These are phyloP conservation scores for Solioccasus polychromus DNA, from an alignment of 768 basidiomycete species.

Conservation along the genomic window DNA sequence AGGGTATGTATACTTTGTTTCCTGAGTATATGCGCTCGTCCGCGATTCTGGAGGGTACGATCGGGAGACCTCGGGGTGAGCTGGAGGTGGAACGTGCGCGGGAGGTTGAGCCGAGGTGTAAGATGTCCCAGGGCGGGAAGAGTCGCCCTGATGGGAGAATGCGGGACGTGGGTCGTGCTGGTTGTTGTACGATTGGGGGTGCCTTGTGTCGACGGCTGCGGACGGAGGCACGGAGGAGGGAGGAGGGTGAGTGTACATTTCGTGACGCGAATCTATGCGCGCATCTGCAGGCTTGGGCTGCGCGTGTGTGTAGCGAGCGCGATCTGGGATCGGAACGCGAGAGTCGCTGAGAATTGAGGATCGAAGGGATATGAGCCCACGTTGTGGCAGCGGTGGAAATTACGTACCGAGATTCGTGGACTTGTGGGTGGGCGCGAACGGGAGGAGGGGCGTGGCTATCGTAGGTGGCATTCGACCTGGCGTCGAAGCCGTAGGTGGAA, in stretches of 20 bases:
- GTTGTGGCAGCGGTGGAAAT: background rate
- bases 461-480: slow-evolving; percentile 16
- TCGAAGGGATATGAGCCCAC: slow-evolving; percentile 7
- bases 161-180: slow-evolving; percentile 20
- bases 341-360: slow-evolving; percentile 20
- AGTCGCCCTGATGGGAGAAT: slow-evolving; percentile 20
- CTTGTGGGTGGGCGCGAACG: slow-evolving; percentile 19
- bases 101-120: slow-evolving; percentile 17
- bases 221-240: slow-evolving; percentile 13
- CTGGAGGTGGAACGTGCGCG: slow-evolving; percentile 6
- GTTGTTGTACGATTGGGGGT: slow-evolving; percentile 19
- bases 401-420: slow-evolving; percentile 25
- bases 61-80: slow-evolving; percentile 18
- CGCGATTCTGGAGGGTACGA: slow-evolving; percentile 17
- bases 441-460: slow-evolving; percentile 14
- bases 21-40: slow-evolving; percentile 23
- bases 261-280: slow-evolving; percentile 27
- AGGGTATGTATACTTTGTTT: slow-evolving; percentile 22
- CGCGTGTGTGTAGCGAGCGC: slow-evolving; percentile 16
- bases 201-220: slow-evolving; percentile 17
- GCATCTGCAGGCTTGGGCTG: slow-evolving; percentile 21
- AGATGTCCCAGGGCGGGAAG: slow-evolving; percentile 20
- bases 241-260: slow-evolving; percentile 20
- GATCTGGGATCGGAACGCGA: slow-evolving; percentile 21
- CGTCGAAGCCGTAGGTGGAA: slow-evolving; percentile 21